Conservation (phyloP, 805 yeast species). For the Dipodascus albidus region DNA sequence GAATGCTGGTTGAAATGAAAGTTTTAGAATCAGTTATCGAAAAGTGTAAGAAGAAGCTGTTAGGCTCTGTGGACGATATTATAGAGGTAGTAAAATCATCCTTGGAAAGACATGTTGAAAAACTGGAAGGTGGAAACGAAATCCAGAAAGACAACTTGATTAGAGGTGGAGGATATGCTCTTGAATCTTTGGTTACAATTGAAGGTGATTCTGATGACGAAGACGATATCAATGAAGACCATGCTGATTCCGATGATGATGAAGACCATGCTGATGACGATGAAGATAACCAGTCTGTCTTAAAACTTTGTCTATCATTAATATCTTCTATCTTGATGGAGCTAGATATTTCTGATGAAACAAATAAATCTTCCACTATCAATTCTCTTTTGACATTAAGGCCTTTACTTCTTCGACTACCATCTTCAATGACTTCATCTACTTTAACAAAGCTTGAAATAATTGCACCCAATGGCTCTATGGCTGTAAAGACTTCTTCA, state of each 20-base stretch:
- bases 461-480: not conserved
- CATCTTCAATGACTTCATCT: conserved; percentile 10
- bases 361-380: not conserved
- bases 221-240: conserved; percentile 14
- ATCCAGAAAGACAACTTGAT: conserved; percentile 7
- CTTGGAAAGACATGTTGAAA: conserved; percentile 24
- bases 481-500: not conserved
- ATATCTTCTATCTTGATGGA: conserved; percentile 23
- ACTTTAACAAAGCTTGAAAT: conserved; percentile 9
- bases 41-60: conserved; percentile 43
- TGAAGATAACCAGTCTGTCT: conserved; percentile 22
- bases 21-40: conserved; percentile 51
- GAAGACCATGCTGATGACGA: conserved; percentile 22
- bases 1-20: conserved; percentile 47
- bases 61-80: conserved; percentile 46
- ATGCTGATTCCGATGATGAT: conserved; percentile 15
- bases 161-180: not conserved
- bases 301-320: conserved; percentile 22
- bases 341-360: conserved; percentile 4
- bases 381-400: not conserved
- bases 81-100: conserved; percentile 38
- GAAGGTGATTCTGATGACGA: conserved; percentile 33
- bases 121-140: conserved; percentile 13
- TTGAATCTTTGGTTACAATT: conserved; percentile 8
- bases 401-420: conserved; percentile 10